Percentiles rank a stretch among this genome's conserved stretches.
These are phyloP conservation scores for Penicillium psychrosexuale DNA, from an alignment of 2,329 filamentous ascomycete species.

Conservation along the genomic window DNA sequence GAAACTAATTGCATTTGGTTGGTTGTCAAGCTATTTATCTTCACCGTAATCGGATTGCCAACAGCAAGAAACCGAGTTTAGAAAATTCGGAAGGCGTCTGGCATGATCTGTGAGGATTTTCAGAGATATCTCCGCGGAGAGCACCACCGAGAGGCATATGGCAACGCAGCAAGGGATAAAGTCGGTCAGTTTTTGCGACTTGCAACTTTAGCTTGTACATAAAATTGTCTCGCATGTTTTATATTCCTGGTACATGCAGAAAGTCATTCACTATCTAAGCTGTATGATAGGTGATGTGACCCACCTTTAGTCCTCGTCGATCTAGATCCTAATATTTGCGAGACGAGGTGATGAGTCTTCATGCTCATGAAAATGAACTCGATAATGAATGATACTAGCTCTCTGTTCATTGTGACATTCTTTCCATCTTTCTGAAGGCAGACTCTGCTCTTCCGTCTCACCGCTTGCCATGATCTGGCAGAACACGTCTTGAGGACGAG, in stretches of 20 bases:
- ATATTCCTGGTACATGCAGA: too few relatives aligned
- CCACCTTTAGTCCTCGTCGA: background rate
- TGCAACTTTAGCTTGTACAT: background rate
- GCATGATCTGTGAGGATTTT: background rate
- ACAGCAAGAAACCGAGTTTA: background rate
- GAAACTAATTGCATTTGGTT: background rate
- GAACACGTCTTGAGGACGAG: background rate
- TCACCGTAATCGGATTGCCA: background rate
- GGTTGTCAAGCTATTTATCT: slow-evolving; percentile 11
- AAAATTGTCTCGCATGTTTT: background rate
- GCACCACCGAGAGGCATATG: background rate
- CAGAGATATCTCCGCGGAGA: slow-evolving; percentile 3
- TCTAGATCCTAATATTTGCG: background rate
- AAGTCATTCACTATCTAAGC: background rate
- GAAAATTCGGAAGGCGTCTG: background rate
- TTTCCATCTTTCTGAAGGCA: background rate
- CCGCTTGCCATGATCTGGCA: background rate
- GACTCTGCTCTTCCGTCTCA: background rate
- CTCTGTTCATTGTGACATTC: background rate
- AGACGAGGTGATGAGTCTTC: background rate
- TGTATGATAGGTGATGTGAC: background rate
- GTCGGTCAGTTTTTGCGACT: background rate
- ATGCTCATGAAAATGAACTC: background rate
- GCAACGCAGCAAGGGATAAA: background rate
- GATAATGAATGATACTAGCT: background rate